phyloP scores from a whole-genome alignment of 139 green algal species.

The Desmodesmus armatus region DNA sequence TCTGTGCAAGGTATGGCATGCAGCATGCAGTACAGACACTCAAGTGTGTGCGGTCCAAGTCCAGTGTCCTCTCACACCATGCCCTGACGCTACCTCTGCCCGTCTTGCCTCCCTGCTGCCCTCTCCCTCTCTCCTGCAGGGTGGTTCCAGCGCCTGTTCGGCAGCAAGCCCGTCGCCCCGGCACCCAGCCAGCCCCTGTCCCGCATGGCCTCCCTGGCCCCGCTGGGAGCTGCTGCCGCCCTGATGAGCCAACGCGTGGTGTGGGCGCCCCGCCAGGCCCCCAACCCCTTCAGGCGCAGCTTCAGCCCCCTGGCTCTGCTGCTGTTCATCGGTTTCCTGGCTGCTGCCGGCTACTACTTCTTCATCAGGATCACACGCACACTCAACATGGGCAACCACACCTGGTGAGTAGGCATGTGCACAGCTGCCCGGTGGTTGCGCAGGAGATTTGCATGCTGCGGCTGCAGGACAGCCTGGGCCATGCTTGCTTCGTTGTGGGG shows the following conservation, averaged over 20 bases:
- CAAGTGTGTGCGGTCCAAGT: too few species aligned
- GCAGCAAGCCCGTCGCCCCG: too few species aligned
- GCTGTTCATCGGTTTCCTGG: conserved; percentile 38
- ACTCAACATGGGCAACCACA: conserved; percentile 47
- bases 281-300: conserved; percentile 19
- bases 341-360: conserved; percentile 42
- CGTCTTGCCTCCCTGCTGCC: too few species aligned
- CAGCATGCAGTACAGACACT: background rate
- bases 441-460: background rate
- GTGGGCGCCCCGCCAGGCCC: conserved; percentile 26
- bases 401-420: conserved; percentile 30
- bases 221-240: background rate
- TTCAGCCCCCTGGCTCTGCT: conserved; percentile 24
- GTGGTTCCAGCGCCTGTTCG: too few species aligned
- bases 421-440: too few species aligned
- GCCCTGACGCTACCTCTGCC: too few species aligned
- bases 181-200: background rate
- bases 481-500: background rate
- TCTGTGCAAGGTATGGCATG: too few species aligned
- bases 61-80: too few species aligned
- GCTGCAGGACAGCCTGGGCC: background rate
- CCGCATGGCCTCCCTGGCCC: background rate
- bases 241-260: conserved; percentile 8
- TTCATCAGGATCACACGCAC: conserved; percentile 38
- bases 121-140: too few species aligned